Evolutionary conservation across 805 yeast genomes (phyloP).

Genomic region (Candida piceae): DNA sequence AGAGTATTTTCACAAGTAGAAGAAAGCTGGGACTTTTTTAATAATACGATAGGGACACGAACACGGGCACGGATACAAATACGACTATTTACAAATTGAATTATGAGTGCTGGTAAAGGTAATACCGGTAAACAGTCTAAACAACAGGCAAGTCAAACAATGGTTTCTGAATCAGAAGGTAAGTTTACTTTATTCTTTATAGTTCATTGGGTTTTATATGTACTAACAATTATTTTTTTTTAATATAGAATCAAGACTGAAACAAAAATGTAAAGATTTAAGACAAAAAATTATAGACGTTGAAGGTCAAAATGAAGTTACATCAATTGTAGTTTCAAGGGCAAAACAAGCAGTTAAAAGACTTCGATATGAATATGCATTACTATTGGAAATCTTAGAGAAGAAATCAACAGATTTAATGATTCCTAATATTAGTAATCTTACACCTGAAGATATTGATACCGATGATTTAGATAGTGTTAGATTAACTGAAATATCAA

Average conservation of each 20-base stretch:
- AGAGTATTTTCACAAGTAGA: no score
- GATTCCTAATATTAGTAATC: slow-evolving; percentile 20
- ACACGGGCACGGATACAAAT: no score
- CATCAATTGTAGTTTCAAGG: slow-evolving; percentile 71
- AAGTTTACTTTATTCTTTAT: slow-evolving; percentile 1
- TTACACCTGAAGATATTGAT: slow-evolving; percentile 23
- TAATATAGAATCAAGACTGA: slow-evolving; percentile 35
- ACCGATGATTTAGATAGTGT: slow-evolving; percentile 25
- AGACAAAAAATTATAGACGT: slow-evolving; percentile 64
- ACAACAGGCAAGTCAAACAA: slow-evolving; percentile 1
- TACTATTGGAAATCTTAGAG: slow-evolving; percentile 77
- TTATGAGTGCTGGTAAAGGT: no score
- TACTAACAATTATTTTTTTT: slow-evolving; percentile 2
- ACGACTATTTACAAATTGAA: no score
- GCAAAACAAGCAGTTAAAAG: slow-evolving; percentile 73
- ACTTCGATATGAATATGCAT: slow-evolving; percentile 74
- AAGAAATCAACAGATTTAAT: slow-evolving; percentile 34
- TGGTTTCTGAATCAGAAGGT: slow-evolving; percentile 14
- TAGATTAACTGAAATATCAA: slow-evolving; percentile 23
- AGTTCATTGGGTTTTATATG: not conserved
- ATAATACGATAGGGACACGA: no score
- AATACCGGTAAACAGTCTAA: slow-evolving; percentile 1
- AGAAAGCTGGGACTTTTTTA: no score
- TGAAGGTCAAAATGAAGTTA: slow-evolving; percentile 71
- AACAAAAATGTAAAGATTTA: slow-evolving; percentile 67